A percentile compares a stretch with the other conserved stretches of the same genome.
Evolutionary conservation across 2,329 filamentous ascomycete genomes (phyloP).

Genomic region (Colletotrichum gigasporum): DNA sequence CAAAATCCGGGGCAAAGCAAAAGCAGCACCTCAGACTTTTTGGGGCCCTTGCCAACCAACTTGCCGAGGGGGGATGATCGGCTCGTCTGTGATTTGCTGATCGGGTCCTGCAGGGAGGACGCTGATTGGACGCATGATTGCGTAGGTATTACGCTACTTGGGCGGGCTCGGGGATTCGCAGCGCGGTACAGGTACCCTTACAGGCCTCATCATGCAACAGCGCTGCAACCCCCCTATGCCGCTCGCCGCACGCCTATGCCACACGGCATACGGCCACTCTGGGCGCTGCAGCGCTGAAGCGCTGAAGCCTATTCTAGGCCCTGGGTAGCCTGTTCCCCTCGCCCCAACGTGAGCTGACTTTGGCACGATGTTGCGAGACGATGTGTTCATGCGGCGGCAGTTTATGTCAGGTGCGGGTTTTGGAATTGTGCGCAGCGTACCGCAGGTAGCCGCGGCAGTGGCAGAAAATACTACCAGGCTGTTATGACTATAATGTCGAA

Average conservation of each 20-base stretch:
- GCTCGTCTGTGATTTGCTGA: slow-evolving; percentile 31
- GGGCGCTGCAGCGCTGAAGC: background rate
- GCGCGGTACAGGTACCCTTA: slow-evolving; percentile 2
- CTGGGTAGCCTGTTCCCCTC: background rate
- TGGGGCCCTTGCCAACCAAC: background rate
- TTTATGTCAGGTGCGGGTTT: background rate
- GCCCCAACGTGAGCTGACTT: slow-evolving; percentile 21
- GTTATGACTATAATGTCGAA: too few species aligned
- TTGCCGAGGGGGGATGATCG: slow-evolving; percentile 4
- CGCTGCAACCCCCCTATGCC: background rate
- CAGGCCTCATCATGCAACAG: background rate
- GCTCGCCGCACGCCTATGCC: background rate
- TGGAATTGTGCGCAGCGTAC: background rate
- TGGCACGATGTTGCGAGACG: slow-evolving; percentile 25
- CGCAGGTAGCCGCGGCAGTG: too few species aligned
- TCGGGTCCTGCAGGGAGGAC: slow-evolving; percentile 15
- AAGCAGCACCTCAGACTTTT: too few species aligned
- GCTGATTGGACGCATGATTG: slow-evolving; percentile 28
- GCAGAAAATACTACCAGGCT: too few species aligned
- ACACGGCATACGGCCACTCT: background rate
- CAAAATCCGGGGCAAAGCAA: slow-evolving; percentile 32
- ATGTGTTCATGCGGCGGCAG: slow-evolving; percentile 18
- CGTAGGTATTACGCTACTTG: slow-evolving; percentile 21
- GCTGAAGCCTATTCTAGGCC: slow-evolving; percentile 18
- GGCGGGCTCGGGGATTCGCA: background rate